Conservation (phyloP, 2,329 filamentous ascomycete species). For the Mycosphaerelloides madeirae region DNA sequence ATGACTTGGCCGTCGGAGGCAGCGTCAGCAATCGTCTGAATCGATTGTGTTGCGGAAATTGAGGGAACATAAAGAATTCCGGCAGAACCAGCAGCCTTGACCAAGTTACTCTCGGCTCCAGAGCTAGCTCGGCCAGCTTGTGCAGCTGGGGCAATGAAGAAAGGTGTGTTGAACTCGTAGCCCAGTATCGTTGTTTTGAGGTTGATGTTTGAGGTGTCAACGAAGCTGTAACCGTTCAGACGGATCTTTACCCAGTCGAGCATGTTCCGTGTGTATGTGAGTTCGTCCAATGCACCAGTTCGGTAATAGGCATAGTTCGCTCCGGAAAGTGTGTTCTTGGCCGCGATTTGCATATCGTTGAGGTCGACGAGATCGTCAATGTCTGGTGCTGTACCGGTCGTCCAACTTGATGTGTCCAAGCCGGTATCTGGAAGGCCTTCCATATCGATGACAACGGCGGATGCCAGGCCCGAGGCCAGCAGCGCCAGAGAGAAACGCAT, state of each 20-base stretch:
- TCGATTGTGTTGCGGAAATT: slow-evolving; percentile 33
- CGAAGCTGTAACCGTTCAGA: slow-evolving; percentile 26
- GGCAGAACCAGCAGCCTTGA: slow-evolving; percentile 47
- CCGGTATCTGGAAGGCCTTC: slow-evolving; percentile 29
- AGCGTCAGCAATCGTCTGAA: slow-evolving; percentile 32
- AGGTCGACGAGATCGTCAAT: slow-evolving; percentile 24
- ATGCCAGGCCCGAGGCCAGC: slow-evolving; percentile 8
- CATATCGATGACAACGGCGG: slow-evolving; percentile 21
- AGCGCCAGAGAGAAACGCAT: slow-evolving; percentile 2
- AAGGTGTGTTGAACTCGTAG: slow-evolving; percentile 71
- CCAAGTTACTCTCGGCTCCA: slow-evolving; percentile 48
- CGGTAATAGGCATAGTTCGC: slow-evolving; percentile 36
- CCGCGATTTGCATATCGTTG: slow-evolving; percentile 34
- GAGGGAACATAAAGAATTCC: slow-evolving; percentile 49
- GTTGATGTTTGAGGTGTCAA: slow-evolving; percentile 21
- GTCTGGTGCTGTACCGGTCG: slow-evolving; percentile 21
- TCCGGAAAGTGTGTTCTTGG: slow-evolving; percentile 43
- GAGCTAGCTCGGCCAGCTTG: slow-evolving; percentile 85
- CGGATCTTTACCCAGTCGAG: slow-evolving; percentile 26
- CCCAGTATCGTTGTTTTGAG: slow-evolving; percentile 78
- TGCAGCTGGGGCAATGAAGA: slow-evolving; percentile 92
- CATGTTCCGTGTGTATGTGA: slow-evolving; percentile 27
- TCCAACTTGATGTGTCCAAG: slow-evolving; percentile 25
- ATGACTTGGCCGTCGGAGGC: slow-evolving; percentile 31
- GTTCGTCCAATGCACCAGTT: slow-evolving; percentile 26